These are phyloP conservation scores for Didymella keratinophila DNA, from an alignment of 2,329 filamentous ascomycete genomes.

Conservation along the genomic window DNA sequence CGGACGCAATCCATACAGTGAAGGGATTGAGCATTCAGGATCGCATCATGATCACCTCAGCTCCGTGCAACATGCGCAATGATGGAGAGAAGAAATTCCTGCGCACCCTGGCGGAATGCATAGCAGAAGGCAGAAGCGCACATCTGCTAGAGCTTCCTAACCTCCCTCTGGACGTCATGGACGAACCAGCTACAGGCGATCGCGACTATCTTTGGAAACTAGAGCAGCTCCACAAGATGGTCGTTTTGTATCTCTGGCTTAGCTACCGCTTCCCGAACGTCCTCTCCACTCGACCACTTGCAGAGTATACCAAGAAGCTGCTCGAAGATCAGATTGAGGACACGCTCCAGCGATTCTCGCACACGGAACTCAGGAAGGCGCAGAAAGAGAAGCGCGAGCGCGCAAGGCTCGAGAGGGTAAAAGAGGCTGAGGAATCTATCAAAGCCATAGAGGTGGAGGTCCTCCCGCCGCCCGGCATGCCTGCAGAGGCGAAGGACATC, in stretches of 20 bases:
- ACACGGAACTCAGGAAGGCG: conserved; percentile 27
- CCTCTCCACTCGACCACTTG: conserved; percentile 77
- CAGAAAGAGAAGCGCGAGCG: conserved; percentile 18
- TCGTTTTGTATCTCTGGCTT: conserved; percentile 92
- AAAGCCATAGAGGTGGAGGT: not conserved
- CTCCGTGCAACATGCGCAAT: conserved; percentile 70
- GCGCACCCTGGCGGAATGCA: conserved; percentile 70
- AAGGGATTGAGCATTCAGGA: conserved; percentile 73
- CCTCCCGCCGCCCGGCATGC: conserved; percentile 18
- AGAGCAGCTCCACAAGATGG: conserved; percentile 79
- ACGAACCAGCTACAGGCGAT: conserved; percentile 57
- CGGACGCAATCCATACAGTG: conserved; percentile 77
- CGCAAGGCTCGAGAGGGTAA: conserved; percentile 12
- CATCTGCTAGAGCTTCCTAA: conserved; percentile 74
- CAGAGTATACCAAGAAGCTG: conserved; percentile 78
- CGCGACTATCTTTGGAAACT: conserved; percentile 70
- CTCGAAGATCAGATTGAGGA: conserved; percentile 79
- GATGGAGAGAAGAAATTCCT: conserved; percentile 58
- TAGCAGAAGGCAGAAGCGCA: conserved; percentile 72
- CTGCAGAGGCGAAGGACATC: conserved; percentile 26
- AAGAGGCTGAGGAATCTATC: conserved; percentile 19
- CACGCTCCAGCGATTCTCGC: conserved; percentile 66
- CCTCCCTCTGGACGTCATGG: conserved; percentile 77
- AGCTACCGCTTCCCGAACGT: conserved; percentile 86
- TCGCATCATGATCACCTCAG: conserved; percentile 75